A percentile compares a stretch with the other conserved stretches of the same genome.
Evolutionary conservation across 2,329 filamentous ascomycete genomes (phyloP).

Genomic region (Monilinia polystroma): DNA sequence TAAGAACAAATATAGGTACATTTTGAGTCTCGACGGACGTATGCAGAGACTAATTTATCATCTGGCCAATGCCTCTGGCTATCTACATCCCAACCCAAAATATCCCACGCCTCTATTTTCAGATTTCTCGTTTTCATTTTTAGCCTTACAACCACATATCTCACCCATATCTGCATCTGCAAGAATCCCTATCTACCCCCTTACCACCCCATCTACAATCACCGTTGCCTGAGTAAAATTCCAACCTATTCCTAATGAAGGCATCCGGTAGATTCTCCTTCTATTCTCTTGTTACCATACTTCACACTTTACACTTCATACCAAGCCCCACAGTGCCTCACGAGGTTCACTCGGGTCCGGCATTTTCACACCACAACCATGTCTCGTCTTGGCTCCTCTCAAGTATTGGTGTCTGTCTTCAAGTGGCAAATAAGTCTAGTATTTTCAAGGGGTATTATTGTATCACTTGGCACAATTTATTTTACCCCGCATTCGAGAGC

Average conservation of each 20-base stretch:
- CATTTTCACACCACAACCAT: background rate
- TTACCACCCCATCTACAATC: background rate
- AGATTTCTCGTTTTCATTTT: background rate
- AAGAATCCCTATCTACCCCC: background rate
- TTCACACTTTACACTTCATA: too few species aligned
- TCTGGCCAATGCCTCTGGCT: background rate
- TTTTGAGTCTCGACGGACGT: too few species aligned
- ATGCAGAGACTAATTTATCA: background rate
- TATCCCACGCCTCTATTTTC: background rate
- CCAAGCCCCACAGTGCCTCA: background rate
- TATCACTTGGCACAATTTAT: background rate
- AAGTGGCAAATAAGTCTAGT: background rate
- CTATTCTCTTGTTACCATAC: background rate
- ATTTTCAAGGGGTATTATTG: background rate
- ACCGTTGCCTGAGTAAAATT: too few species aligned
- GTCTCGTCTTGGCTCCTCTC: slow-evolving; percentile 1
- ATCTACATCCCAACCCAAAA: background rate
- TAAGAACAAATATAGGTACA: too few species aligned
- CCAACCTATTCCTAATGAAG: background rate
- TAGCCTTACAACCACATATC: background rate
- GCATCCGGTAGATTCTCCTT: background rate
- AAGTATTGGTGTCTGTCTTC: background rate
- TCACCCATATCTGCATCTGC: background rate
- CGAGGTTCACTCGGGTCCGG: slow-evolving; percentile 11
- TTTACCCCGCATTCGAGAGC: slow-evolving; percentile 11